Evolutionary conservation across 202 grass and related monocot species (phyloP), one percentile per base, ranked within the genome.

Genomic region (Bolboschoenoplectus hybrid): DNA sequence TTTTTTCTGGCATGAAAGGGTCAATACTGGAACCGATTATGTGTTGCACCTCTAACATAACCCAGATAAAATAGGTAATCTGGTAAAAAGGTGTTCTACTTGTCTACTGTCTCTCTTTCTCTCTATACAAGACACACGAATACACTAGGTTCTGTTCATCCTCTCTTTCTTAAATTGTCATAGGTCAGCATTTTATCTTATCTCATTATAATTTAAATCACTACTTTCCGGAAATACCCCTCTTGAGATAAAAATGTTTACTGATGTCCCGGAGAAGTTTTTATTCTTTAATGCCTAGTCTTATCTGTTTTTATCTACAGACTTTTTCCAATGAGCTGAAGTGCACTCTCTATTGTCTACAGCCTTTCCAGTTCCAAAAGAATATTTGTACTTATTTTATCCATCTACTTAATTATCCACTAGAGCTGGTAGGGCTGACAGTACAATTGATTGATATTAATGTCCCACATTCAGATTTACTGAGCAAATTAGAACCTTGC

Each of bases 331-430:
- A 64, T 34, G 34, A 35, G 62, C 62, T 64, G 11, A 64, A 64
- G 1, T 64, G 26, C 26, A 64, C 32, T 64, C 26, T 35, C 62
- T 35, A 26, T 26, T 26, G 9, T 34, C 6, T 32, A 64, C 20
- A 35, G 2, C 26, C 20, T 64, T 61, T 61, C 56, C 62, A 35
- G 7, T 64, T 34, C 17, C 6, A 64, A 19, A 61, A n/a, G 17
- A n/a, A 56, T 56, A 56, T 56, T 64, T 64, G 34, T 64, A 64
- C 20, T 64, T 64, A 64, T 64, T 63, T 10, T 64, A 64, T 64
- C 20, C 6, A 64, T 64, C 32, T 34, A 7, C 62, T 64, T 64
- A 19, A 62, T 62, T 62, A 62, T 62, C 58, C 11, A 60, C n/a
- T 64, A 16, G 9, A 56, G 12, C 11, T 56, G 53, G 53, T 39